phyloP scores from a whole-genome alignment of 768 basidiomycete genomes.

The Termitomyces sp. region DNA sequence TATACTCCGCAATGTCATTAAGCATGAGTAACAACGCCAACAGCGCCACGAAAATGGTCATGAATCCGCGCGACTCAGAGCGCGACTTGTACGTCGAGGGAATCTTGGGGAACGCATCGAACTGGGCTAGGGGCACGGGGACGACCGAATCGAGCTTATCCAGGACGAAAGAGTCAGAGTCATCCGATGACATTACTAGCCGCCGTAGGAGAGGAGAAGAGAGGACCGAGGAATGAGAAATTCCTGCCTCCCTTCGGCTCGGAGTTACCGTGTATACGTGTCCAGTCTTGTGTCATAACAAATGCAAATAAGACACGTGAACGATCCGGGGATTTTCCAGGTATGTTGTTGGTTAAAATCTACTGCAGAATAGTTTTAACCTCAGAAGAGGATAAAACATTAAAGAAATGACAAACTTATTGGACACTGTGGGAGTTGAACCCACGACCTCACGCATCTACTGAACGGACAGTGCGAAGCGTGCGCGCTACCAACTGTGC shows the following conservation, averaged over 20 bases:
- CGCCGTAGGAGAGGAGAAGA: neutral
- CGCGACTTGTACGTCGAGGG: slow-evolving; percentile 76
- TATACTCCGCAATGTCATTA: slow-evolving; percentile 85
- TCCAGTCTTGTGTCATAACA: slow-evolving; percentile 2
- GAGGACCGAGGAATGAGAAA: neutral
- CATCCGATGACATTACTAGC: slow-evolving; percentile 17
- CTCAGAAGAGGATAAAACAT: no score
- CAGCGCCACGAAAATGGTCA: slow-evolving; percentile 66
- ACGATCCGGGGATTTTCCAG: no score
- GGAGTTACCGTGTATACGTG: slow-evolving; percentile 9
- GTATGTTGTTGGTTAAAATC: no score
- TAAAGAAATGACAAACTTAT: neutral
- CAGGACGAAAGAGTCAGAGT: slow-evolving; percentile 37
- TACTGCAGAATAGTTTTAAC: no score
- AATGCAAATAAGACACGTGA: neutral
- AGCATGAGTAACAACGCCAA: slow-evolving; percentile 70
- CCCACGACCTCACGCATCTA: slow-evolving; percentile 1
- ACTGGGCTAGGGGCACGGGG: slow-evolving; percentile 60
- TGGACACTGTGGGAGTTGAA: slow-evolving; percentile 1
- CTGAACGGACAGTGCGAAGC: neutral
- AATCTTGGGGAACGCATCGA: slow-evolving; percentile 87
- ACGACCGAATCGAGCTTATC: slow-evolving; percentile 59
- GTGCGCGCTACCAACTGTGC: slow-evolving; percentile 2
- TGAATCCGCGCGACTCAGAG: slow-evolving; percentile 74
- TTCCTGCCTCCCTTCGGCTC: slow-evolving; percentile 4